Base-by-base conservation (phyloP, 2,329 filamentous ascomycete genomes). In the Aspergillus candidus region DNA sequence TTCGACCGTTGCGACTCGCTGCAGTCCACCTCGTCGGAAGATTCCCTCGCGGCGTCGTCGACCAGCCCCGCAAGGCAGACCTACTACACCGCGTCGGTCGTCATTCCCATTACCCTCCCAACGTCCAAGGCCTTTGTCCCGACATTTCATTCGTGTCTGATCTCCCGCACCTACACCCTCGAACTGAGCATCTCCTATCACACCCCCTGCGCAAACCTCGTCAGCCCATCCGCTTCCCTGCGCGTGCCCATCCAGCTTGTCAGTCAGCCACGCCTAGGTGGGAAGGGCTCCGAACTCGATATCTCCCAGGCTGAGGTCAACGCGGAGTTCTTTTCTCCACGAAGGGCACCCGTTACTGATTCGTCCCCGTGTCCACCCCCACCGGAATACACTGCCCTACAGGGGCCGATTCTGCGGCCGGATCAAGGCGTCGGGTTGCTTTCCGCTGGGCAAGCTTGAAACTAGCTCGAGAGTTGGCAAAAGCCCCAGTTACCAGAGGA, bases 81-180 rank as follows among this genome's bases (percentile, higher is more conserved):
- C 12, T 82, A 77, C 64, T 86, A 83, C 64, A 81, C 78, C 3
- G 73, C 82, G 6, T 71, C 71, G n/a, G 67, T 87, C 31, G 59
- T 83, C 2, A 76, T 86, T 2, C 83, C 83, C 0, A 68, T 86
- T 55, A 74, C 74, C 1, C 71, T 85, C 0, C 82, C 83, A 2
- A 57, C 59, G n/a, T 69, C 69, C 49, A 84, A 82, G 53, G 68
- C 74, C 18, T 84, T 84, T 59, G 67, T 84, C 14, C 84, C 83
- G 1, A 83, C 82, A 2, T 88, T 87, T 66, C 80, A 86, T 67
- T 75, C 77, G 32, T 88, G 83, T 60, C 73, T 86, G 41, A 68
- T 80, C 35, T 80, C 78, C n/a, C 74, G 84, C 41, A 67, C 73
- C 13, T 87, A 88, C 60, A 63, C 70, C 4, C 72, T 88, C 11